phyloP scores from a whole-genome alignment of 768 basidiomycete species.

The Paxillus ammoniavirescens region DNA sequence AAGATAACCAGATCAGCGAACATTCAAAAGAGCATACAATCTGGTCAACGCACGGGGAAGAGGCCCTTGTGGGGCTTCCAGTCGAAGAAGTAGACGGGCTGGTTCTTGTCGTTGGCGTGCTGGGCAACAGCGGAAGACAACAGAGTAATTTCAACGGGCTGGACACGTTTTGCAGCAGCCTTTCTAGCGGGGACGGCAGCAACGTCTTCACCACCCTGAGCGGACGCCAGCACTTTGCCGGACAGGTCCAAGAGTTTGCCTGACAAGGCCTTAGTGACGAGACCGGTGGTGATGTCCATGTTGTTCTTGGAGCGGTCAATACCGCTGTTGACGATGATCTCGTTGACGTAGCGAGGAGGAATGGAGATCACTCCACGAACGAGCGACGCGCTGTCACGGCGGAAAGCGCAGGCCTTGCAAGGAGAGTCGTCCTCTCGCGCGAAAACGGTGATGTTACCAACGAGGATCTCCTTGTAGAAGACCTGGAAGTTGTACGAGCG shows the following conservation, averaged over 20 bases:
- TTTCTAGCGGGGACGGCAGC: neutral
- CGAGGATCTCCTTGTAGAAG: conserved; percentile 9
- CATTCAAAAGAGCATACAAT: neutral
- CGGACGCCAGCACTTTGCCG: conserved; percentile 14
- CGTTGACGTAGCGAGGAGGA: conserved; percentile 18
- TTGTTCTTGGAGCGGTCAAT: conserved; percentile 2
- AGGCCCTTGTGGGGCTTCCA: conserved; percentile 19
- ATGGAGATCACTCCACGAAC: conserved; percentile 27
- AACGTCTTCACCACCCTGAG: conserved; percentile 9
- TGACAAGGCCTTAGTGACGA: conserved; percentile 13
- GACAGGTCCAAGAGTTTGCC: conserved; percentile 16
- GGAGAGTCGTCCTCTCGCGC: conserved; percentile 21
- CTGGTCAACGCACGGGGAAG: conserved; percentile 17
- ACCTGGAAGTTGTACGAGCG: conserved; percentile 25
- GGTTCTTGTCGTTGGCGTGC: conserved; percentile 8
- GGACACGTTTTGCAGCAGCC: conserved; percentile 9
- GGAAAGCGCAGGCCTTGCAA: conserved; percentile 23
- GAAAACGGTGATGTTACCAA: conserved; percentile 26
- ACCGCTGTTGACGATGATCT: conserved; percentile 15
- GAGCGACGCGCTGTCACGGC: conserved; percentile 15
- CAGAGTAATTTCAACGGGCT: conserved; percentile 20
- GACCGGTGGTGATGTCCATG: conserved; percentile 10
- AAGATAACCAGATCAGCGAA: neutral
- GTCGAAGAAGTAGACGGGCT: conserved; percentile 21
- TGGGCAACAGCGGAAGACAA: conserved; percentile 24